Conservation (phyloP, 2,329 filamentous ascomycete species). For the Aspergillus ustus region DNA sequence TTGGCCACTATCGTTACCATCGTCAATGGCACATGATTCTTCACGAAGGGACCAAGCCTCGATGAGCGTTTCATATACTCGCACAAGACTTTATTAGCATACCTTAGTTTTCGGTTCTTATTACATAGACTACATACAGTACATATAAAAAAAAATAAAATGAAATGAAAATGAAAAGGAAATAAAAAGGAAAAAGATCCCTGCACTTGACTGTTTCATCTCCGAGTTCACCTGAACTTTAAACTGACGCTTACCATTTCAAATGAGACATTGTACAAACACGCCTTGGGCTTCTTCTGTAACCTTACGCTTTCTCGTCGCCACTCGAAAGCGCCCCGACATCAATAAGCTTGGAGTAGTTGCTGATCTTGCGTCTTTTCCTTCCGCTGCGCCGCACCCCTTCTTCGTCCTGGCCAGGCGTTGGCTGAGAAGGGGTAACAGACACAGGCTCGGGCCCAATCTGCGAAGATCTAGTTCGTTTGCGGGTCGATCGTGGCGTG, state of each 20-base stretch:
- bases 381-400: constrained; percentile 25
- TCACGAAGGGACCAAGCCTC: not conserved
- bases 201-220: not conserved
- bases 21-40: not conserved
- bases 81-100: not conserved
- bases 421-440: constrained; percentile 6
- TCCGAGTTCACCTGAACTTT: not conserved
- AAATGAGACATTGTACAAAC: constrained; percentile 1
- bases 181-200: not conserved
- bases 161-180: too few relatives aligned
- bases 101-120: not conserved
- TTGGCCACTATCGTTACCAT: not conserved
- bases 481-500: constrained; percentile 15
- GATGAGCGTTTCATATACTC: not conserved
- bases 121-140: not conserved
- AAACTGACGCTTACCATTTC: constrained; percentile 1
- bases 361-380: constrained; percentile 39
- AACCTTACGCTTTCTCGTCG: constrained; percentile 21
- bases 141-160: not conserved
- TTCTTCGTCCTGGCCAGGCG: constrained; percentile 1
- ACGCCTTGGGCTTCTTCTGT: not conserved
- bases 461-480: constrained; percentile 11
- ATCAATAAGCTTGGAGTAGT: constrained; percentile 35
- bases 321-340: constrained; percentile 31
- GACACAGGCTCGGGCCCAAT: not conserved